Evolutionary conservation across 2,329 filamentous ascomycete species (phyloP).

Genomic region (Colletotrichum australisinense): DNA sequence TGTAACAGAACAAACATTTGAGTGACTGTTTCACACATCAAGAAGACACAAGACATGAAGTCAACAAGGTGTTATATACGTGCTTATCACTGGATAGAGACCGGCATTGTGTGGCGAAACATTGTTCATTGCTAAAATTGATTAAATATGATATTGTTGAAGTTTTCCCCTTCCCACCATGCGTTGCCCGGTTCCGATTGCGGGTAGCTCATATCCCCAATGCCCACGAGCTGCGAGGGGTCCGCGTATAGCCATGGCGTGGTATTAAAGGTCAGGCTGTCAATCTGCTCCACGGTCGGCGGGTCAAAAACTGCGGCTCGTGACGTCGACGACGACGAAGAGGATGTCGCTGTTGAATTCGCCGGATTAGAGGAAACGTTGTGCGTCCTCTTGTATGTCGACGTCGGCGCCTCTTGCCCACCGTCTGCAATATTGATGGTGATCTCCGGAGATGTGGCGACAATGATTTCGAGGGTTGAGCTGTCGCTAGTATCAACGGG

Average conservation of each 20-base stretch:
- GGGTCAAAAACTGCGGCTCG: slow-evolving; percentile 42
- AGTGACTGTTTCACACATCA: background rate
- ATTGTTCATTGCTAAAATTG: slow-evolving; percentile 43
- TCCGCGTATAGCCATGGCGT: slow-evolving; percentile 58
- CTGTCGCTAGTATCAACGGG: slow-evolving; percentile 49
- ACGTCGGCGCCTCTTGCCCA: slow-evolving; percentile 59
- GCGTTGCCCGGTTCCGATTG: slow-evolving; percentile 46
- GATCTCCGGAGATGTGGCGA: slow-evolving; percentile 62
- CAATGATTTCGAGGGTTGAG: slow-evolving; percentile 59
- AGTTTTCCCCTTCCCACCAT: slow-evolving; percentile 55
- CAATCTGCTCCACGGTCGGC: slow-evolving; percentile 45
- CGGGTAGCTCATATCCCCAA: slow-evolving; percentile 49
- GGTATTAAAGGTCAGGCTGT: slow-evolving; percentile 53
- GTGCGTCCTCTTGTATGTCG: slow-evolving; percentile 46
- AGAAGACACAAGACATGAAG: background rate
- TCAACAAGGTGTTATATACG: background rate
- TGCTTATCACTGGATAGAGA: too few species aligned
- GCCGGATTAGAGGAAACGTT: slow-evolving; percentile 37
- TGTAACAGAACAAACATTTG: background rate
- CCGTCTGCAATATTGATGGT: slow-evolving; percentile 63
- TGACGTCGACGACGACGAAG: background rate
- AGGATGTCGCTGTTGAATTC: background rate
- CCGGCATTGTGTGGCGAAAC: background rate
- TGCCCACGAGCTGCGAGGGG: slow-evolving; percentile 50
- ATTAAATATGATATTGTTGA: slow-evolving; percentile 53